Percentiles rank a stretch among this genome's conserved stretches.
Conservation (phyloP, 2,329 filamentous ascomycete species). For the Falciphora oryzae region DNA sequence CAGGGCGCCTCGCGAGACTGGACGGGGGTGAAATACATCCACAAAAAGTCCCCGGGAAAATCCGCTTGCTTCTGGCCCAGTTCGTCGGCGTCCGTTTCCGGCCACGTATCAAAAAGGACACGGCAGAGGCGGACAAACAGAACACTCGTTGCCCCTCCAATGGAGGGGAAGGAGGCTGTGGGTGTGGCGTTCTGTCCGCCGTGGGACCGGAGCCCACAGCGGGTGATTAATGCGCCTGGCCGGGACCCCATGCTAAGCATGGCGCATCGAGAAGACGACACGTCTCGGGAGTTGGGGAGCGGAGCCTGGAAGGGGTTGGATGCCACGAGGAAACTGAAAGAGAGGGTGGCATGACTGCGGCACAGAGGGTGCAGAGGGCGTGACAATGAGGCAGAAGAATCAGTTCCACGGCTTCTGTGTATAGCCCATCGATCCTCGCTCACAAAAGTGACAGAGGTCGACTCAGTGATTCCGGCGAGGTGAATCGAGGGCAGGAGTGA, state of each 20-base stretch:
- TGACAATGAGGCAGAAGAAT: constrained; percentile 31
- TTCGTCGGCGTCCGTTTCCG: background rate
- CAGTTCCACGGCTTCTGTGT: constrained; percentile 37
- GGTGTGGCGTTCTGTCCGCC: constrained; percentile 42
- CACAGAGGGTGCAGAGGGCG: constrained; percentile 37
- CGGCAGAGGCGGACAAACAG: constrained; percentile 1
- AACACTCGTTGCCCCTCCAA: background rate
- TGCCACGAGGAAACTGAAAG: constrained; percentile 19
- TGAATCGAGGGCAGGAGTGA: constrained; percentile 25
- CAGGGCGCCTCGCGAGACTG: constrained; percentile 16
- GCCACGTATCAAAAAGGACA: background rate
- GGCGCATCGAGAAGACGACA: constrained; percentile 31
- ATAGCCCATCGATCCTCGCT: constrained; percentile 37
- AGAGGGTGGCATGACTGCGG: constrained; percentile 12
- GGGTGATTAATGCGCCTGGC: constrained; percentile 53
- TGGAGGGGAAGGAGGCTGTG: constrained; percentile 1
- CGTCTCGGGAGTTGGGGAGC: constrained; percentile 25
- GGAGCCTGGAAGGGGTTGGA: constrained; percentile 18
- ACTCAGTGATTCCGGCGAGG: constrained; percentile 40
- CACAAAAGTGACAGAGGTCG: constrained; percentile 15
- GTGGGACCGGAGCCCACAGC: constrained; percentile 36
- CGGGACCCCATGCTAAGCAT: constrained; percentile 39
- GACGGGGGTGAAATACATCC: constrained; percentile 87
- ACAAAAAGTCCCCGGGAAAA: constrained; percentile 57
- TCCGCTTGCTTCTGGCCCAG: background rate